A percentile compares a stretch with the other conserved stretches of the same genome.
phyloP scores from a whole-genome alignment of 2,329 filamentous ascomycete genomes.

The Lecanicillium sp. region DNA sequence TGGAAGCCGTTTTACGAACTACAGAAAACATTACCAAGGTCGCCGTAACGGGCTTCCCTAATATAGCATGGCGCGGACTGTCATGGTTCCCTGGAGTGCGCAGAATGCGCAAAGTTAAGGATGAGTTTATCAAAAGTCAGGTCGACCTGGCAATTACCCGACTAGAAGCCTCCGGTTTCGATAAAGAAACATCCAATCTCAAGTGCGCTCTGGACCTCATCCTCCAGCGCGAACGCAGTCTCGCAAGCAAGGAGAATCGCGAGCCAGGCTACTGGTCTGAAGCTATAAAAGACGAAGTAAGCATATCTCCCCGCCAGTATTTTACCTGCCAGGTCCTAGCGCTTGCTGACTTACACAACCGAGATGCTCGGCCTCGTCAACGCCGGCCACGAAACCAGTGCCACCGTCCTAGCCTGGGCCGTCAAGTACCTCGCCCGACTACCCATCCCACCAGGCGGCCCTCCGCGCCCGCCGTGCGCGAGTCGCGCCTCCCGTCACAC shows the following conservation, averaged over 20 bases:
- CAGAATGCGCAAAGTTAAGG: neutral
- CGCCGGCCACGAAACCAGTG: constrained; percentile 21
- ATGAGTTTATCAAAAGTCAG: constrained; percentile 1
- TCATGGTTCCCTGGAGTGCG: constrained; percentile 3
- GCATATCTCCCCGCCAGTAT: neutral
- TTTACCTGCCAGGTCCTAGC: constrained; percentile 20
- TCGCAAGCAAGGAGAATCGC: constrained; percentile 2
- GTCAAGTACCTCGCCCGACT: constrained; percentile 19
- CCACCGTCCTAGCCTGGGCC: constrained; percentile 17
- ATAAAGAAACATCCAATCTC: neutral
- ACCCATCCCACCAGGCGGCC: constrained; percentile 14
- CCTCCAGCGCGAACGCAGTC: neutral
- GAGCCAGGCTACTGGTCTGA: constrained; percentile 9
- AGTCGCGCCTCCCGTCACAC: constrained; percentile 19
- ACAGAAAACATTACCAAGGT: constrained; percentile 3
- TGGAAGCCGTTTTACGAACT: constrained; percentile 2
- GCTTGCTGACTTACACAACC: neutral
- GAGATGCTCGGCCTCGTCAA: constrained; percentile 18
- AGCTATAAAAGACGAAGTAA: neutral
- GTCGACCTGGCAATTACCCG: neutral
- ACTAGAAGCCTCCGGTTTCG: neutral
- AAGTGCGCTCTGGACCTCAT: constrained; percentile 8
- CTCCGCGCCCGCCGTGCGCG: constrained; percentile 19
- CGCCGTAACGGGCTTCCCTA: constrained; percentile 8
- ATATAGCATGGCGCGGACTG: constrained; percentile 2